Base-by-base conservation (phyloP, 176 grass and related monocot genomes). In the Cocos nucifera region DNA sequence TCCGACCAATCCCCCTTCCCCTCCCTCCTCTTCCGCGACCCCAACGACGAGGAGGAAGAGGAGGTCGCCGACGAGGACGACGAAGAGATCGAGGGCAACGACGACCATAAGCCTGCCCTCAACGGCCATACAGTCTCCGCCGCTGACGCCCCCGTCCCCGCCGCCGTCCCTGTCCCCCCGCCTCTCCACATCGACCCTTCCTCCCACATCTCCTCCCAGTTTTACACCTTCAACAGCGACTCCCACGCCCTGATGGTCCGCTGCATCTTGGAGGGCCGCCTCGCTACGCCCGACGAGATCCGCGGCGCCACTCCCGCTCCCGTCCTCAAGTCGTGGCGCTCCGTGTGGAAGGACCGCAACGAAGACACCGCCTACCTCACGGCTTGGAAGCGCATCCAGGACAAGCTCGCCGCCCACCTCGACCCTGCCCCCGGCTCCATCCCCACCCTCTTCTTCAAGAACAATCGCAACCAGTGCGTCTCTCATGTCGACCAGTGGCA, bases 301-400 rank as follows among this genome's bases (percentile, higher is more conserved):
- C 94, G 88, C 58, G 63, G 61, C 15, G 94, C 94, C 18, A 93
- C 82, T 1, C 73, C 94, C 2, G 70, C 32, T 21, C 58, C 85
- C 53, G 94, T 99, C 56, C 94, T 99, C 58, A 72, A 75, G 20
- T 99, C 94, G 0, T 99, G 94, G 94, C 84, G 94, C 51, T 63
- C 85, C 1, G 94, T 99, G 9, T 99, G 94, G 94, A 98, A 99
- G 82, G 94, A 99, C 78, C 85, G 94, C 8, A 99, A 99, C 80
- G 94, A 99, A 82, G 94, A 99, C 75, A 99, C 94, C 26, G 94
- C 94, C 29, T 99, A 99, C 66, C 88, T 99, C 79, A 99, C 94
- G 16, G 94, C 94, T 0, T 99, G 94, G 94, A 99, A 99, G 66
- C 84, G 94, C 66, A 89, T 99, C 75, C 94, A 93, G 67, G 94